Base-by-base conservation (phyloP, 2,329 filamentous ascomycete genomes). In the Sporothrix curviconia region DNA sequence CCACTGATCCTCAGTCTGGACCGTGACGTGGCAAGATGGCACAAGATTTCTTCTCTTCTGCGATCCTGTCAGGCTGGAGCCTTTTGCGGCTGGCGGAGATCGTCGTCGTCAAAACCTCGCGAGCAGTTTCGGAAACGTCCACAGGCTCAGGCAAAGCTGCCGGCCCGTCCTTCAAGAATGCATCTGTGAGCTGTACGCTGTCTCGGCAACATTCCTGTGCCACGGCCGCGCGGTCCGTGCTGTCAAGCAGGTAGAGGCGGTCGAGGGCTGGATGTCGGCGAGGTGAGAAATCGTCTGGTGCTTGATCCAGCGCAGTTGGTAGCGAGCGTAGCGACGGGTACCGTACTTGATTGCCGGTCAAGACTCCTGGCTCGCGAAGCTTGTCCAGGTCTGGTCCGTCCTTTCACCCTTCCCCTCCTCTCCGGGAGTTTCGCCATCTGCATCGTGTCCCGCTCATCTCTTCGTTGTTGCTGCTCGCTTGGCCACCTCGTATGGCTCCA, bases 241-340 rank as follows among this genome's bases (percentile, higher is more conserved):
- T 89, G 71, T 99, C 90, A 1, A 97, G 72, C 2, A 97, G 72
- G 68, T 89, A 97, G 1, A 96, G 74, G 36, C 75, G 81, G 22
- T 80, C 70, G 52, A 82, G 68, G 1, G 77, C 75, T 76, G 71
- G 36, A 81, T 76, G 17, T 82, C 78, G 37, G 74, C 76, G 28
- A 94, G 74, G 1, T 85, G 82, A 9, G 86, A 84, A 42, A 94
- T 79, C 25, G 95, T 79, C 67, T 95, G 95, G 63, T 86, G 82
- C 15, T 86, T 82, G 56, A 97, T 95, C 90, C 92, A 99, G 59
- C 86, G 83, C 17, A 89, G 75, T 69, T 99, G 94, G 7, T 87
- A 83, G 60, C 84, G 88, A 2, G 92, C 89, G 67, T 99, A 99
- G 64, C 92, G 90, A 9, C 90, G 81, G 0, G 92, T 99, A 2